Evolutionary conservation across 2,329 filamentous ascomycete genomes (phyloP).

Genomic region (Cladosporium sp.): DNA sequence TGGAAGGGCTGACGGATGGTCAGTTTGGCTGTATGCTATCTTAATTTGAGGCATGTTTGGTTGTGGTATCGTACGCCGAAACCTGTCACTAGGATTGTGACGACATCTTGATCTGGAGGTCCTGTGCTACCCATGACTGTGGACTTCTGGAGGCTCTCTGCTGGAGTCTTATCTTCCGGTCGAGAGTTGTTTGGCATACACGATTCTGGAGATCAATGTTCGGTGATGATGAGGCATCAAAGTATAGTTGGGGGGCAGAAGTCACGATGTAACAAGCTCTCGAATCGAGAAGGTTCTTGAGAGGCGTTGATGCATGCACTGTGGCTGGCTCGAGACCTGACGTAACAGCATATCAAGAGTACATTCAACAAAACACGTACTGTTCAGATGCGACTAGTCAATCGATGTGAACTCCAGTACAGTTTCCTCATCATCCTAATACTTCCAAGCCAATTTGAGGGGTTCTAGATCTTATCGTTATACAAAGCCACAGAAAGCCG

Average conservation of each 20-base stretch:
- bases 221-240: not conserved
- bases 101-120: conserved; percentile 40
- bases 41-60: not conserved
- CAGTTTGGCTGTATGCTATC: not conserved
- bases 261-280: not conserved
- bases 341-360: not conserved
- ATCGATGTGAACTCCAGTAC: not conserved
- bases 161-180: not conserved
- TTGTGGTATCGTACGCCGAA: conserved; percentile 30
- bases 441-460: not conserved
- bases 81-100: conserved; percentile 43
- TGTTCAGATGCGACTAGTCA: not conserved
- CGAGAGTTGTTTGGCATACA: not conserved
- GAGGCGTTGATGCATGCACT: not conserved
- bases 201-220: not conserved
- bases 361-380: not conserved
- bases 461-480: not conserved
- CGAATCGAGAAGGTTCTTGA: not conserved
- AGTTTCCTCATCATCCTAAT: not conserved
- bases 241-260: not conserved
- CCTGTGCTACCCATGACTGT: conserved; percentile 13
- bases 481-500: no score
- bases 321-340: not conserved
- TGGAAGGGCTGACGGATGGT: conserved; percentile 66
- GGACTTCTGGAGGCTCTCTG: not conserved